phyloP scores from a whole-genome alignment of 1,139 yeast species.

The Saccharomyces uvarum region DNA sequence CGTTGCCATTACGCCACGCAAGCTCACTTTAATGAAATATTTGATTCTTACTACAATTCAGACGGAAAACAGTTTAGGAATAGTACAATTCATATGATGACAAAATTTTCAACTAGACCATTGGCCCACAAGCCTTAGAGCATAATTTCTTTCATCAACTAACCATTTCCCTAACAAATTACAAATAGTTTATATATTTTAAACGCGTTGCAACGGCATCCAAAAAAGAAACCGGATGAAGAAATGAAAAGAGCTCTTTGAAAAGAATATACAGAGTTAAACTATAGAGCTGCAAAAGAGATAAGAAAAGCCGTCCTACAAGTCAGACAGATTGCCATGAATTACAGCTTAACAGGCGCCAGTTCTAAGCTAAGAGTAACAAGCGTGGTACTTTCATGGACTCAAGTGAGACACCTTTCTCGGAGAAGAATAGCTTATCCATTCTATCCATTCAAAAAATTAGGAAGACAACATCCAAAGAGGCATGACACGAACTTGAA shows the following conservation, averaged over 20 bases:
- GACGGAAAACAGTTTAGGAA: too few relatives aligned
- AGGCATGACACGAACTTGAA: conserved; percentile 36
- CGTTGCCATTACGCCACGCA: conserved; percentile 57
- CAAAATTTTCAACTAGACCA: too few relatives aligned
- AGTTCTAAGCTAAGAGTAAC: not conserved
- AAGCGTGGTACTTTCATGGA: not conserved
- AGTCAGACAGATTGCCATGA: not conserved
- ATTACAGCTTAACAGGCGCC: not conserved
- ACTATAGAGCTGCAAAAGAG: not conserved
- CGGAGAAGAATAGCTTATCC: conserved; percentile 45
- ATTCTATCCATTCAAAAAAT: conserved; percentile 37
- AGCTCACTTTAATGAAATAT: conserved; percentile 26
- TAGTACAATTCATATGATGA: too few relatives aligned
- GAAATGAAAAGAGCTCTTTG: not conserved
- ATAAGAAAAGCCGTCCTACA: not conserved
- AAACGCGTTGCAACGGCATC: not conserved
- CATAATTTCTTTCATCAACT: not conserved
- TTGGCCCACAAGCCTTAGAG: not conserved
- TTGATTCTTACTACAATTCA: too few relatives aligned
- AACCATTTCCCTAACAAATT: not conserved
- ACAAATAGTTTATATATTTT: not conserved
- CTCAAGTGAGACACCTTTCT: conserved; percentile 34
- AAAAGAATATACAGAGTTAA: not conserved
- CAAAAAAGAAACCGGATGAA: not conserved
- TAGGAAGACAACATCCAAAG: conserved; percentile 38